These are phyloP conservation scores for Musa troglodytarum DNA, from an alignment of 176 grass and related monocot genomes.

Conservation along the genomic window DNA sequence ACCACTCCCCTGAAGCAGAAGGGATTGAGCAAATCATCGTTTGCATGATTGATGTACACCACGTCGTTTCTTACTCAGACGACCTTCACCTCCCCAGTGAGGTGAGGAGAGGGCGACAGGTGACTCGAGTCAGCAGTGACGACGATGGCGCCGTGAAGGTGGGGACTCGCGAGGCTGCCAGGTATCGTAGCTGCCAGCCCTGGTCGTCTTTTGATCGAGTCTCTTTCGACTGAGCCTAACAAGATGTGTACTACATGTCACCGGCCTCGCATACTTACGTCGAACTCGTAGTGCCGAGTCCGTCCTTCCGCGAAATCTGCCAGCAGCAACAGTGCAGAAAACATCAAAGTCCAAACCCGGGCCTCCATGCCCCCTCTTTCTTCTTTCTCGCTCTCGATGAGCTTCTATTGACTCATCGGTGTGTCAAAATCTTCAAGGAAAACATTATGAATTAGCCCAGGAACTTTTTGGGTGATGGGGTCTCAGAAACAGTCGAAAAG, in stretches of 20 bases:
- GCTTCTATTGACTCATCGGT: too few species aligned
- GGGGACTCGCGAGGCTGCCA: too few species aligned
- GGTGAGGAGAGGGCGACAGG: constrained; percentile 36
- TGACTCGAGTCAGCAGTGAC: too few species aligned
- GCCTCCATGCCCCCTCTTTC: not conserved
- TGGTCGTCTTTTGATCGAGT: not conserved
- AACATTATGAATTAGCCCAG: too few species aligned
- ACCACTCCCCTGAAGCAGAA: not conserved
- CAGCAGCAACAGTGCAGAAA: constrained; percentile 30
- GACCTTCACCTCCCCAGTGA: constrained; percentile 26
- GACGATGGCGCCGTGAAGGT: constrained; percentile 59
- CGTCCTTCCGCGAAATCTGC: constrained; percentile 23
- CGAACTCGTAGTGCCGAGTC: constrained; percentile 62
- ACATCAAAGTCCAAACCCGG: not conserved
- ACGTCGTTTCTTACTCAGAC: constrained; percentile 27
- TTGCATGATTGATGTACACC: not conserved
- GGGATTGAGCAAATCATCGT: not conserved
- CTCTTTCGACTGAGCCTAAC: not conserved
- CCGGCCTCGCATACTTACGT: constrained; percentile 28
- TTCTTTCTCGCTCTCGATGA: too few species aligned
- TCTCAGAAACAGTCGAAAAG: too few species aligned
- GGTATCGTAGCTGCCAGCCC: too few species aligned
- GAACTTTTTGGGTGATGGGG: too few species aligned
- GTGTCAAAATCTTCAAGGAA: too few species aligned
- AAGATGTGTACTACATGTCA: not conserved